A percentile compares a stretch with the other conserved stretches of the same genome.
Conservation (phyloP, 306 rosid species). For the Argentina anserina region DNA sequence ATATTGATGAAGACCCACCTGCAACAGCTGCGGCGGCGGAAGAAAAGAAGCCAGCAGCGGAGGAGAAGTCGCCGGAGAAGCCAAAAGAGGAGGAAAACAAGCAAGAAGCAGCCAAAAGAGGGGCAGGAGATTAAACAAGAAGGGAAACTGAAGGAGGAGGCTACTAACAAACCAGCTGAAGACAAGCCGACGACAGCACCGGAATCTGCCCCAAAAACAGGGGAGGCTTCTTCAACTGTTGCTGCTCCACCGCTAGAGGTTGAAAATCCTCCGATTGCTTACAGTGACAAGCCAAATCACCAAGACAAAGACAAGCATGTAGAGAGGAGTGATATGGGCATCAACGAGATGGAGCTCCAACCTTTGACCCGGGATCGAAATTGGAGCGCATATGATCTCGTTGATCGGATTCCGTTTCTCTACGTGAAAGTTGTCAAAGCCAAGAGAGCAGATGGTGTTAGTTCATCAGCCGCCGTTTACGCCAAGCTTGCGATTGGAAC, state of each 20-base stretch:
- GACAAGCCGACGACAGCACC: slow-evolving; percentile 8
- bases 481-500: slow-evolving; percentile 80
- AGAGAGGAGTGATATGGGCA: slow-evolving; percentile 19
- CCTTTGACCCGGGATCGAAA: slow-evolving; percentile 46
- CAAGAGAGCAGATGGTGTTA: slow-evolving; percentile 22
- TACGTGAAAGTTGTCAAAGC: slow-evolving; percentile 64
- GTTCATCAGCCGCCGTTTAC: slow-evolving; percentile 17
- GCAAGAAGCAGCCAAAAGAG: slow-evolving; percentile 22
- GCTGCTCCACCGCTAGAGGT: slow-evolving; percentile 15
- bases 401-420: slow-evolving; percentile 70
- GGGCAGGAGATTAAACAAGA: too few relatives aligned
- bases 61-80: slow-evolving; percentile 38
- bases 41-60: slow-evolving; percentile 19
- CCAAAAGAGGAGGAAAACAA: slow-evolving; percentile 18
- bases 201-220: slow-evolving; percentile 10
- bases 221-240: slow-evolving; percentile 1
- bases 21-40: slow-evolving; percentile 22
- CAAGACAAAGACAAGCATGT: not conserved
- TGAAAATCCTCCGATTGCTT: slow-evolving; percentile 39
- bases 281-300: slow-evolving; percentile 33
- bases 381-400: slow-evolving; percentile 57
- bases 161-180: not conserved
- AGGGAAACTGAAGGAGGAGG: too few relatives aligned
- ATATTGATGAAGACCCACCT: slow-evolving; percentile 58
- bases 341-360: slow-evolving; percentile 49